Evolutionary conservation across 345 rosid genomes (phyloP).

Genomic region (Eucalyptus polybractea): DNA sequence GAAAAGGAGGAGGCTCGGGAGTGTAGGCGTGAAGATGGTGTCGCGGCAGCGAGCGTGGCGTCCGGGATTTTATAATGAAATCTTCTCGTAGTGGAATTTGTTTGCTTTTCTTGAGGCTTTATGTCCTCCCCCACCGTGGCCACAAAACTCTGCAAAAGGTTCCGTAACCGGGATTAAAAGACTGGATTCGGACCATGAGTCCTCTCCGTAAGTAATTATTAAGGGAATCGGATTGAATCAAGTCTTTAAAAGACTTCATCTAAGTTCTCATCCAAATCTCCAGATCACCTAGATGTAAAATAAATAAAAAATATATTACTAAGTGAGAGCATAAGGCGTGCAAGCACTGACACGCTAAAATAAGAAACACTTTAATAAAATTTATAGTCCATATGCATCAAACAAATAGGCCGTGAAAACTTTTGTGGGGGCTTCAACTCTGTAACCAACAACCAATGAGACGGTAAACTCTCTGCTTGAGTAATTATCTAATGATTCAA

Average conservation of each 20-base stretch:
- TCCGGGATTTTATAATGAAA: background rate
- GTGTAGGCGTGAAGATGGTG: background rate
- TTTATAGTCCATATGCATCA: accelerated
- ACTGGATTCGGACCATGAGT: background rate
- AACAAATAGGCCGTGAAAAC: accelerated
- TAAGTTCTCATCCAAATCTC: no score
- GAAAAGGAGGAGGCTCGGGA: background rate
- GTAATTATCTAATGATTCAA: background rate
- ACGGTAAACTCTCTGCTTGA: accelerated
- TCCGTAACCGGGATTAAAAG: background rate
- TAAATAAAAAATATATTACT: no score
- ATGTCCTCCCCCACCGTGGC: background rate
- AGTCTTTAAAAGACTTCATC: no score
- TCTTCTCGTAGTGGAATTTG: background rate
- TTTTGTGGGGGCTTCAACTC: background rate
- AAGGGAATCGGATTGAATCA: no score
- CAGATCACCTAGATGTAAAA: background rate
- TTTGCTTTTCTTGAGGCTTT: background rate
- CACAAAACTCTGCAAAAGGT: background rate
- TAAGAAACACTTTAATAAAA: accelerated
- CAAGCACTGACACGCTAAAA: accelerated
- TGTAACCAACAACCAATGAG: no score
- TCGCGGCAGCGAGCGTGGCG: background rate
- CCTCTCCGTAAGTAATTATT: background rate
- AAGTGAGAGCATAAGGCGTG: accelerated